Conservation (phyloP, 768 basidiomycete genomes). For the Russula lepida region DNA sequence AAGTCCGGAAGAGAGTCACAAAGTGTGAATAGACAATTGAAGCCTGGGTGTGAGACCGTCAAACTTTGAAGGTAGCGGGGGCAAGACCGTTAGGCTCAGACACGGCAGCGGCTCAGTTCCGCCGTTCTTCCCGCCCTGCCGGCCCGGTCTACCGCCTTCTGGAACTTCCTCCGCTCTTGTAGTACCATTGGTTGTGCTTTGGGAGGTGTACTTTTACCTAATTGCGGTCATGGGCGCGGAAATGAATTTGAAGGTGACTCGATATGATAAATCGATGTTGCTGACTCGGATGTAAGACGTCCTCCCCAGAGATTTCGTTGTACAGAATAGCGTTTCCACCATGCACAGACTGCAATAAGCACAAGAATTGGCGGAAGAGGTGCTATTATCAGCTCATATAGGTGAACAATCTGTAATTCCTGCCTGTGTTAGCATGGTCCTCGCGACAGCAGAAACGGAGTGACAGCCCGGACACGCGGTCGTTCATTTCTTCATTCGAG, state of each 20-base stretch:
- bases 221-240: no score
- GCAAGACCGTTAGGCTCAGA: not conserved
- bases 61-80: not conserved
- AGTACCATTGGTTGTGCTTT: no score
- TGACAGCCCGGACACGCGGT: not conserved
- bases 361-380: not conserved
- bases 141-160: conserved; percentile 2
- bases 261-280: no score
- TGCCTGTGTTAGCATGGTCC: not conserved
- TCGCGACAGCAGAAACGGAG: not conserved
- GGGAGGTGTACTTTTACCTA: no score
- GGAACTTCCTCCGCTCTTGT: no score
- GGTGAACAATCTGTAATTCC: not conserved
- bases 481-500: not conserved
- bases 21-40: not conserved
- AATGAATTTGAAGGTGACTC: no score
- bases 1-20: not conserved
- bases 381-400: not conserved
- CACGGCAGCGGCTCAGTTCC: not conserved
- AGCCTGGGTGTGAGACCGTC: not conserved
- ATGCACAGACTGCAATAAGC: not conserved
- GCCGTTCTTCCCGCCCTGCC: not conserved
- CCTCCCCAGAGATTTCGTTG: no score
- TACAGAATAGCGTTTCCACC: no score
- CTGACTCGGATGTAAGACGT: no score